A percentile compares a stretch with the other conserved stretches of the same genome.
These are phyloP conservation scores for Agaricus blazei DNA, from an alignment of 768 basidiomycete species.

Conservation along the genomic window DNA sequence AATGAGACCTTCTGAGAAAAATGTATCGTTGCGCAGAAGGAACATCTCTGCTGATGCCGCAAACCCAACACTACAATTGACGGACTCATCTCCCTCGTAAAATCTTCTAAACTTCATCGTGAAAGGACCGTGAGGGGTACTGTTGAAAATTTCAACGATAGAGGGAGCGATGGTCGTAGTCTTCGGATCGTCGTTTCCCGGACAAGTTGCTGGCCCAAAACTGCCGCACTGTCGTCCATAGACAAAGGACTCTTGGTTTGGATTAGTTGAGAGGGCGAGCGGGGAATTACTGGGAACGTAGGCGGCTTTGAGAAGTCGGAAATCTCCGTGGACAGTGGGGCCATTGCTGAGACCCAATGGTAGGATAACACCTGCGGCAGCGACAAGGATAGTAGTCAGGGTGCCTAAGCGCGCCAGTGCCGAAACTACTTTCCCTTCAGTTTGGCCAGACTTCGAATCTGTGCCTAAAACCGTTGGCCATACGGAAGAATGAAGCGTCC, in stretches of 20 bases:
- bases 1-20: slow-evolving; percentile 15
- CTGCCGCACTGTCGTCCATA: slow-evolving; percentile 17
- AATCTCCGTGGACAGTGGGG: slow-evolving; percentile 1
- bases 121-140: slow-evolving; percentile 17
- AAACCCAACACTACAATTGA: slow-evolving; percentile 7
- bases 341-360: slow-evolving; percentile 18
- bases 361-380: slow-evolving; percentile 15
- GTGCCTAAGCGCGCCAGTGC: slow-evolving; percentile 14
- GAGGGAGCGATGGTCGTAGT: slow-evolving; percentile 13
- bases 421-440: slow-evolving; percentile 7
- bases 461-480: slow-evolving; percentile 17
- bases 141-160: slow-evolving; percentile 14
- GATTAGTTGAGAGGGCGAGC: slow-evolving; percentile 16
- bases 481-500: slow-evolving; percentile 15
- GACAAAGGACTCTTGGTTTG: slow-evolving; percentile 8
- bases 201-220: slow-evolving; percentile 11
- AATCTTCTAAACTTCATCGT: slow-evolving; percentile 17
- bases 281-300: slow-evolving; percentile 17
- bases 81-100: slow-evolving; percentile 11
- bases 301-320: not conserved
- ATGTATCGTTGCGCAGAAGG: slow-evolving; percentile 16
- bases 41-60: slow-evolving; percentile 13
- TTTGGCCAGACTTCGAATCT: slow-evolving; percentile 1
- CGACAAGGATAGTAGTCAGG: slow-evolving; percentile 13
- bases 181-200: slow-evolving; percentile 14